Conservation (phyloP, 1,284 basidiomycete genomes). For the Apiotrichum brassicae region DNA sequence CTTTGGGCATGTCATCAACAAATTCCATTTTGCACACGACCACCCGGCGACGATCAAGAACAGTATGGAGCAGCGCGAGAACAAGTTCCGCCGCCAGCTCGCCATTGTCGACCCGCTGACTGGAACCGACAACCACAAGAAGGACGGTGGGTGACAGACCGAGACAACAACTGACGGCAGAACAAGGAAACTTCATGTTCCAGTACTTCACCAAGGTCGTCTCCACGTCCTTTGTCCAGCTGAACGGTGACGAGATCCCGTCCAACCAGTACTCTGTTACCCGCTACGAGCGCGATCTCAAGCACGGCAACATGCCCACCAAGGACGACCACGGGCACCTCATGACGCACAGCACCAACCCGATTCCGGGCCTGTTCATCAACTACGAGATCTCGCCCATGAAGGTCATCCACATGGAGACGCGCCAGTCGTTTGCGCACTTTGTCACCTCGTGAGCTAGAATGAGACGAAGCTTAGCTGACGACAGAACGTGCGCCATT, state of each 20-base stretch:
- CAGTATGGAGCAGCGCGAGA: conserved; percentile 51
- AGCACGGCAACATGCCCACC: conserved; percentile 49
- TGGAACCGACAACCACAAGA: conserved; percentile 54
- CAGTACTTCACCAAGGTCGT: conserved; percentile 71
- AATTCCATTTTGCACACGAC: conserved; percentile 75
- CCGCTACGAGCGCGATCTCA: conserved; percentile 86
- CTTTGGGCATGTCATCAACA: conserved; percentile 84
- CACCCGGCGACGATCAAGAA: conserved; percentile 54
- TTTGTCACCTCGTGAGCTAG: conserved; percentile 95
- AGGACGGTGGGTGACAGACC: conserved; percentile 49
- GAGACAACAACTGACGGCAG: not conserved
- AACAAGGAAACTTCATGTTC: conserved; percentile 13
- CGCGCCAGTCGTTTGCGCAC: conserved; percentile 88
- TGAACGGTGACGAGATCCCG: conserved; percentile 59
- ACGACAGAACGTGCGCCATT: conserved; percentile 82
- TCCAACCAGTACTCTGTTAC: conserved; percentile 83
- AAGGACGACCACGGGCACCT: conserved; percentile 61
- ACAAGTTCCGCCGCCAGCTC: conserved; percentile 61
- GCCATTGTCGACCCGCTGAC: conserved; percentile 80
- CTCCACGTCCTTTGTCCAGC: conserved; percentile 77
- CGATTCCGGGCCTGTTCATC: conserved; percentile 82
- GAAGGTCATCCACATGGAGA: conserved; percentile 83
- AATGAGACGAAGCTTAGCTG: conserved; percentile 47
- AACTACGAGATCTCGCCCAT: conserved; percentile 99
- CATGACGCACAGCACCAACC: conserved; percentile 71